A percentile compares a stretch with the other conserved stretches of the same genome.
Evolutionary conservation across 1,284 basidiomycete genomes (phyloP).

Genomic region (Austroboletus novae-zelandiae): DNA sequence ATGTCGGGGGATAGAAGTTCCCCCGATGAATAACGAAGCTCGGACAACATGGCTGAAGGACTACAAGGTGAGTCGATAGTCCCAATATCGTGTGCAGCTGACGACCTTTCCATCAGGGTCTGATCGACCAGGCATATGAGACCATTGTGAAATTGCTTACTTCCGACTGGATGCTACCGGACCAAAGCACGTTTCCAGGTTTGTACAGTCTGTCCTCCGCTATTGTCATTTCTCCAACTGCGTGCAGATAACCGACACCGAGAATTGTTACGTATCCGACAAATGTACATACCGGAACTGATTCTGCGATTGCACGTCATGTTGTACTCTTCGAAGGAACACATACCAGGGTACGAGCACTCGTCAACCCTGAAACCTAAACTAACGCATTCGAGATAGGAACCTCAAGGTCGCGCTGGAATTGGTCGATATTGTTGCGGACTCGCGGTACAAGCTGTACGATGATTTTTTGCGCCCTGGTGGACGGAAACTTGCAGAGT

Average conservation of each 20-base stretch:
- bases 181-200: slow-evolving; percentile 46
- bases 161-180: slow-evolving; percentile 69
- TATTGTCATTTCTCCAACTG: slow-evolving; percentile 1
- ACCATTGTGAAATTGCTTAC: slow-evolving; percentile 66
- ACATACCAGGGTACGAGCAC: slow-evolving; percentile 68
- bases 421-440: slow-evolving; percentile 83
- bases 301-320: slow-evolving; percentile 82
- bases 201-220: slow-evolving; percentile 14
- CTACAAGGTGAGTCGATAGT: slow-evolving; percentile 47
- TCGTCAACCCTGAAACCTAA: not conserved
- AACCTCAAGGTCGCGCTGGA: slow-evolving; percentile 80
- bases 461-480: slow-evolving; percentile 75
- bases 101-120: slow-evolving; percentile 35
- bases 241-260: slow-evolving; percentile 55
- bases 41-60: slow-evolving; percentile 59
- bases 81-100: not conserved
- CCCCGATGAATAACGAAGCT: slow-evolving; percentile 56
- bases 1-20: slow-evolving; percentile 51
- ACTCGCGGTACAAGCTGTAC: slow-evolving; percentile 85
- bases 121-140: slow-evolving; percentile 59
- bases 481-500: slow-evolving; percentile 60
- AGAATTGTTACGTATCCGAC: slow-evolving; percentile 80
- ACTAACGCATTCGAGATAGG: slow-evolving; percentile 38
- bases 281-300: slow-evolving; percentile 90
- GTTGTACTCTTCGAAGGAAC: slow-evolving; percentile 63